Conservation (phyloP, 805 yeast genomes). For the Candida boleticola region DNA sequence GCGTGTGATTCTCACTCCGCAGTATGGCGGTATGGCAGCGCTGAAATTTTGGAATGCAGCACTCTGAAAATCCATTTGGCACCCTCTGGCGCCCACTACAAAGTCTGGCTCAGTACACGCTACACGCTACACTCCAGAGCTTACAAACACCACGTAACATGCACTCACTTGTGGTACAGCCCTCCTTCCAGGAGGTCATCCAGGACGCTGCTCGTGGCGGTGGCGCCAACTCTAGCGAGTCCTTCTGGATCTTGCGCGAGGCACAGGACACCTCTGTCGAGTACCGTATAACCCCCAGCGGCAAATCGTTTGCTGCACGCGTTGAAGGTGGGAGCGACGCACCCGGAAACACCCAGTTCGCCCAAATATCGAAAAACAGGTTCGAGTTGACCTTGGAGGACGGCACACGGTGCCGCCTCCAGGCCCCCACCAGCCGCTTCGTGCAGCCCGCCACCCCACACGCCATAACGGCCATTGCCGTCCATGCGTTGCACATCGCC, state of each 20-base stretch:
- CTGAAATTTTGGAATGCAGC: too few relatives aligned
- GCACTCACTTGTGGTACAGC: conserved; percentile 1
- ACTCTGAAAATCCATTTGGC: too few relatives aligned
- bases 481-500: background rate
- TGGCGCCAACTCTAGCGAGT: background rate
- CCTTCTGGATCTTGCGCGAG: conserved; percentile 1
- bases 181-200: conserved; percentile 3
- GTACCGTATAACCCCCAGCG: conserved; percentile 1
- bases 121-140: too few relatives aligned
- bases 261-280: background rate
- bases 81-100: too few relatives aligned
- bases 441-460: background rate
- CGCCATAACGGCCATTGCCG: conserved; percentile 1
- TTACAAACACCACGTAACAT: too few relatives aligned
- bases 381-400: background rate
- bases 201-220: background rate
- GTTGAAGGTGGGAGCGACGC: background rate
- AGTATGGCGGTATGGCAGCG: too few relatives aligned
- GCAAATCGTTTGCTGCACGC: background rate
- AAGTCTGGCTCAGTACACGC: too few relatives aligned
- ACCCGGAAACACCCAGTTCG: background rate
- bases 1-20: too few relatives aligned
- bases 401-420: background rate
- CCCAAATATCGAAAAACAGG: background rate
- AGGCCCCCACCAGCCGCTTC: background rate